These are phyloP conservation scores for Quercus phellos DNA, from an alignment of 331 rosid genomes.

Conservation along the genomic window DNA sequence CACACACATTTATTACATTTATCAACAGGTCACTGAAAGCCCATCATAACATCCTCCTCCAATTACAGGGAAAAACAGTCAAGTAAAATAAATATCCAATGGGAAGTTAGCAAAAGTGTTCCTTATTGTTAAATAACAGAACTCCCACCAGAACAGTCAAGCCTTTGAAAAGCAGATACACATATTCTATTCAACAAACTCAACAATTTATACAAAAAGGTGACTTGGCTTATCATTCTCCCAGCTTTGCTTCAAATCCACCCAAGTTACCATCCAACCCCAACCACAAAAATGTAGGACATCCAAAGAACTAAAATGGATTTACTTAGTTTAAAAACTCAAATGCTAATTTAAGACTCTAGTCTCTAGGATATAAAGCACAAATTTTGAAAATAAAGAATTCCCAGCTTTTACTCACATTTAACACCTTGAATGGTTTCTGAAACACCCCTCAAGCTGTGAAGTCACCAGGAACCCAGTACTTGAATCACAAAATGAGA, in stretches of 20 bases:
- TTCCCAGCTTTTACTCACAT: conserved; percentile 4
- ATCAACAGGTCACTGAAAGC: conserved; percentile 20
- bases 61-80: background rate
- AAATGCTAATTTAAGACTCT: background rate
- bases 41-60: conserved; percentile 4
- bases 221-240: conserved; percentile 30
- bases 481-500: conserved; percentile 10
- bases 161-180: conserved; percentile 21
- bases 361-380: background rate
- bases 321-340: conserved; percentile 8
- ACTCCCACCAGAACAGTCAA: conserved; percentile 21
- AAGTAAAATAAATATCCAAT: conserved; percentile 7
- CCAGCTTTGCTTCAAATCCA: conserved; percentile 43
- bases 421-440: conserved; percentile 5
- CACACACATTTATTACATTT: conserved; percentile 9
- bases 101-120: background rate
- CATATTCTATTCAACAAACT: conserved; percentile 18
- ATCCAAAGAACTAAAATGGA: background rate
- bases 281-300: conserved; percentile 4
- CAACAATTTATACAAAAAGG: conserved; percentile 7
- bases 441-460: background rate
- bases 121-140: conserved; percentile 13
- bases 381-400: background rate
- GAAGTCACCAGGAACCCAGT: conserved; percentile 14
- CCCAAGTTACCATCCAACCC: conserved; percentile 25